Base-by-base conservation (phyloP, 495 filamentous ascomycete genomes). In the Penicillium macrosclerotiorum region DNA sequence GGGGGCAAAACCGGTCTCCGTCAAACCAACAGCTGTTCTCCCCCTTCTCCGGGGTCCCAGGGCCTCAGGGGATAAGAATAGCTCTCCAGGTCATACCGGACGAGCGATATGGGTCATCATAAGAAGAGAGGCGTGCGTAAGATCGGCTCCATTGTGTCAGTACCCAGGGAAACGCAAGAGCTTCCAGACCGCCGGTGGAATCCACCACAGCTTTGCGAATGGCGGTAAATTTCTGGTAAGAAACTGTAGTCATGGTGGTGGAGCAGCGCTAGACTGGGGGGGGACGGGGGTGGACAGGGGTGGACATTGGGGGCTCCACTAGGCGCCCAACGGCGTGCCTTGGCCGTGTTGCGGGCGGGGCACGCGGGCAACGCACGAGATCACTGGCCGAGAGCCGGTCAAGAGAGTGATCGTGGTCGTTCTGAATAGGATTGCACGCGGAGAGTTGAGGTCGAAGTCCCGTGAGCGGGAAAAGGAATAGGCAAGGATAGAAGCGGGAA, bases 141-240 rank as follows among this genome's bases (percentile, higher is more conserved):
- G 50, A 57, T 57, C 33, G 54, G 26, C 49, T 54, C 53, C 49
- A 57, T 51, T 54, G 57, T 57, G 56, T 55, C 52, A 50, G n/a
- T n/a, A 52, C 34, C 40, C 39, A 51, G 32, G 34, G 42, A 54
- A 23, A 33, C n/a, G 17, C 44, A 17, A 25, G 34, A 27, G 29
- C 43, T 42, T 30, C 34, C 23, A 20, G 34, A 37, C 34, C 23
- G 34, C 18, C 18, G 36, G 22, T 22, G 36, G 27, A 12, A n/a
- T n/a, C n/a, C n/a, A n/a, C n/a, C n/a, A n/a, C n/a, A n/a, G n/a
- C n/a, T n/a, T n/a, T n/a, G n/a, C n/a, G n/a, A n/a, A n/a, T n/a
- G n/a, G n/a, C n/a, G n/a, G n/a, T n/a, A n/a, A n/a, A n/a, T n/a
- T n/a, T n/a, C n/a, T n/a, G n/a, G n/a, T n/a, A n/a, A n/a, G n/a